Evolutionary conservation across 2,329 filamentous ascomycete genomes (phyloP), one percentile per base, ranked within the genome.

Genomic region (Alternaria gaisen): DNA sequence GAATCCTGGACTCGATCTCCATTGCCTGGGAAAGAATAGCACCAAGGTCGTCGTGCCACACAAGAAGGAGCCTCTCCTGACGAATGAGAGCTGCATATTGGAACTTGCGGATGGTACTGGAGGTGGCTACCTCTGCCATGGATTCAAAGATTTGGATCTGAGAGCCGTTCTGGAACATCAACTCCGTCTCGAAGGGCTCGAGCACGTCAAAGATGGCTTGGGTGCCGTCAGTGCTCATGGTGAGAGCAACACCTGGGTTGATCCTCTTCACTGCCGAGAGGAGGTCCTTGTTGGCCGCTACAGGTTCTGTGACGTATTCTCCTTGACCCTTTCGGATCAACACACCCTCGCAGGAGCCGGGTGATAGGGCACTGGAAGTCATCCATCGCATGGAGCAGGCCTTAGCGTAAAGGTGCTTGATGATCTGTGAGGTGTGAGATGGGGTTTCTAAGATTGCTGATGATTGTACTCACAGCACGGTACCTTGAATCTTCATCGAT

Each of bases 71-170:
- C 5, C 87, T 87, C 65, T 92, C 89, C 0, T 86, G 87, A 2
- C 90, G 89, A 44, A 94, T 85, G 72, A 94, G 93, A 16, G 91
- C 91, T 5, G 91, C 91, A 69, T 91, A 93, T 74, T 94, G 91
- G 75, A 91, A 88, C 76, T 93, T 93, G 56, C 92, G 93, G 60
- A 91, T 84, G 3, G 90, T 76, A 50, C 53, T 67, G 5, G 81
- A 79, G 26, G 78, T 76, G 4, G 76, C 75, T 40, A 81, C 77
- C 16, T 80, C 77, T 4, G 75, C 74, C 61, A 84, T 74, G 4
- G 79, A 83, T 18, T 84, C 81, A 53, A 83, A 76, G 22, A 85
- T 77, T 62, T 84, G 83, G 5, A 84, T 75, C 58, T 82, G 80
- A 30, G 79, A 83, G 12, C 83, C 82, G 59, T 72, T 71, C 36